phyloP scores from a whole-genome alignment of 352 stramenopile species.

The Pythium rhizo-oryzae region DNA sequence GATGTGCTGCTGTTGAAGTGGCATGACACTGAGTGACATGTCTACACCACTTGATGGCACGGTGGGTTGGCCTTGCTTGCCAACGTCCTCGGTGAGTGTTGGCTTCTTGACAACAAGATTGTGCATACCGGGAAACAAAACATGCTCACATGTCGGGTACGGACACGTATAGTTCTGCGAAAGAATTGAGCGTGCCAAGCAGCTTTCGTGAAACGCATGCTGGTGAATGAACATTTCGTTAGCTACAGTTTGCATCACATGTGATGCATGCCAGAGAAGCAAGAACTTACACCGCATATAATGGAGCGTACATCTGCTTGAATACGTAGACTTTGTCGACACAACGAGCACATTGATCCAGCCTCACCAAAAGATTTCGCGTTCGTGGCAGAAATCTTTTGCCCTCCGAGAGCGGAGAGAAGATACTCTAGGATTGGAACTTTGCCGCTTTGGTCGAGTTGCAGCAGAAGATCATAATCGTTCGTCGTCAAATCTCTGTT shows the following conservation, averaged over 20 bases:
- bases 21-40: conserved; percentile 17
- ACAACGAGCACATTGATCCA: conserved; percentile 49
- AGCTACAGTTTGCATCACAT: not conserved
- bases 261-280: not conserved
- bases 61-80: not conserved
- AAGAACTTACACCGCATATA: conserved; percentile 50
- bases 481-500: conserved; percentile 81
- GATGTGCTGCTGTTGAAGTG: conserved; percentile 13
- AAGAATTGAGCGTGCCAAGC: conserved; percentile 66
- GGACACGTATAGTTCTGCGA: conserved; percentile 63
- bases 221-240: conserved; percentile 20
- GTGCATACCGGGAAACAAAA: conserved; percentile 69
- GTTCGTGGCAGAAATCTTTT: conserved; percentile 44
- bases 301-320: conserved; percentile 53
- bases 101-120: conserved; percentile 26
- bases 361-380: conserved; percentile 54
- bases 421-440: conserved; percentile 75
- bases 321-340: conserved; percentile 64
- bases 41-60: not conserved
- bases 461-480: conserved; percentile 79
- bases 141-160: conserved; percentile 42
- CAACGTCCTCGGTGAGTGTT: not conserved
- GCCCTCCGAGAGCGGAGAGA: conserved; percentile 49
- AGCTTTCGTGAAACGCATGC: conserved; percentile 84
- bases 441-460: conserved; percentile 65